Base-by-base conservation (phyloP, 768 basidiomycete species). In the Jaapia argillacea region DNA sequence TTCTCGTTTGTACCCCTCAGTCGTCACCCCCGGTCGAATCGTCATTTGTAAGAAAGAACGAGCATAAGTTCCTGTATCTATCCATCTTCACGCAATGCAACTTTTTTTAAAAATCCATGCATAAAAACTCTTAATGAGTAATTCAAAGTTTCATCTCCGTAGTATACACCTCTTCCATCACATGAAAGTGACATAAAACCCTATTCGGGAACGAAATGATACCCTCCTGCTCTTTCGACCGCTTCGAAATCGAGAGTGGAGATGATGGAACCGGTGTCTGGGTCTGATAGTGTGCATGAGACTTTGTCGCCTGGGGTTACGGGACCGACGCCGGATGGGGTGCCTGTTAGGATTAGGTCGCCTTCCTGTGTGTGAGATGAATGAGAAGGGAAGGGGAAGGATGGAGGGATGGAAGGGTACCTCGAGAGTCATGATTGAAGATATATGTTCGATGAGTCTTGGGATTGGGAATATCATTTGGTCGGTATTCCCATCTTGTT, bases 361-460 rank as follows among this genome's bases (percentile, higher is more conserved):
- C 89, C 89, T 61, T 92, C 89, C 87, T 93, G 58, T n/a, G n/a
- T n/a, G n/a, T n/a, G 28, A 33, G 16, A 33, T 16, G 16, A 16
- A 33, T 33, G 28, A 33, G 28, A 10, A 33, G 16, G 28, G 10
- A 16, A 10, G 28, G 10, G 16, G 28, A 33, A n/a, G n/a, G n/a
- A n/a, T n/a, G n/a, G n/a, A n/a, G 10, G 28, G 28, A 16, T 16
- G 16, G 33, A 1, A 41, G 54, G 68, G 38, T 13, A 85, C 92
- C 73, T 96, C 91, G n/a, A 99, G 72, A 0, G 84, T 82, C 92
- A 98, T 96, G 62, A 99, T 93, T 3, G 89, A 86, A 2, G 92
- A 94, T 44, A 94, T 73, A 56, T 94, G 92, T 50, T 85, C 78
- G 49, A 98, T 84, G 40, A 98, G 71, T 18, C 77, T 71, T 1